Conservation (phyloP, 1,139 yeast genomes). For the Yamadazyma atmosphaerica region DNA sequence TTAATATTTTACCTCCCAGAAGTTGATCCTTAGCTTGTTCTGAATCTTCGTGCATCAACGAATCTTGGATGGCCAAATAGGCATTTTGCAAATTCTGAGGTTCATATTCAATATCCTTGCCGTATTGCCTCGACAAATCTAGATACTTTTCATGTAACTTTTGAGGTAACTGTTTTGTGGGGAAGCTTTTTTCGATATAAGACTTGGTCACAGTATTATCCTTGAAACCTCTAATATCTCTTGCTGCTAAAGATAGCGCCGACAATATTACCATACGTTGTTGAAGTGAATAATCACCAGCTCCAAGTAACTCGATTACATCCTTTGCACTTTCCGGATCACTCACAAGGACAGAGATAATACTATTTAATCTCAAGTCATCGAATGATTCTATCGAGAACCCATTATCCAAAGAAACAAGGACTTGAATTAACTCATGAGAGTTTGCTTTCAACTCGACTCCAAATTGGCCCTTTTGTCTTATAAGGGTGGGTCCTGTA, state of each 20-base stretch:
- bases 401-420: slow-evolving; percentile 50
- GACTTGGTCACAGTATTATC: slow-evolving; percentile 47
- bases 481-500: slow-evolving; percentile 54
- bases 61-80: slow-evolving; percentile 26
- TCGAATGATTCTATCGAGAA: slow-evolving; percentile 54
- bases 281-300: slow-evolving; percentile 68
- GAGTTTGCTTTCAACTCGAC: slow-evolving; percentile 55
- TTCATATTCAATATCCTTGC: slow-evolving; percentile 5
- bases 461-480: slow-evolving; percentile 53
- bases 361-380: slow-evolving; percentile 44
- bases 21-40: slow-evolving; percentile 41
- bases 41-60: slow-evolving; percentile 37
- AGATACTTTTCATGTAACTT: slow-evolving; percentile 41
- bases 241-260: slow-evolving; percentile 55
- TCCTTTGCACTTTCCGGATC: slow-evolving; percentile 42
- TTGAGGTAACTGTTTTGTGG: slow-evolving; percentile 49
- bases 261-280: slow-evolving; percentile 58
- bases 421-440: slow-evolving; percentile 41
- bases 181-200: slow-evolving; percentile 27
- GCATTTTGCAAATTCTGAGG: slow-evolving; percentile 8
- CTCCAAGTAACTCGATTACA: slow-evolving; percentile 42
- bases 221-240: slow-evolving; percentile 58
- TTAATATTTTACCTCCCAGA: slow-evolving; percentile 48
- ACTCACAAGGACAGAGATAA: slow-evolving; percentile 55
- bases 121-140: slow-evolving; percentile 13